These are phyloP conservation scores for Pythium vanterpoolii DNA, from an alignment of 352 stramenopile genomes.

Conservation along the genomic window DNA sequence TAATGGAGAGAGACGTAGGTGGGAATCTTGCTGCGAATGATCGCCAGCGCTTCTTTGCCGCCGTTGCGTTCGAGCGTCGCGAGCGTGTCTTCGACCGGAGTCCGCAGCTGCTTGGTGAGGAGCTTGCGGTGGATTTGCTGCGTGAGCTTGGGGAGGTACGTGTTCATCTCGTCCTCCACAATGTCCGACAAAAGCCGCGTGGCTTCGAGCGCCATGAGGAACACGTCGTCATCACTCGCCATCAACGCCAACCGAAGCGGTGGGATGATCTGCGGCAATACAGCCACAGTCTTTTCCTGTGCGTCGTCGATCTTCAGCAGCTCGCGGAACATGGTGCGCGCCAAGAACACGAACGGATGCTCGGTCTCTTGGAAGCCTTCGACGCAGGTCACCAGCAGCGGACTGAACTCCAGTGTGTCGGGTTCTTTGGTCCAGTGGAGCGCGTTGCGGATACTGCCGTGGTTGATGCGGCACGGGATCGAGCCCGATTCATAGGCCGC, in stretches of 20 bases:
- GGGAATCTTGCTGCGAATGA: constrained; percentile 76
- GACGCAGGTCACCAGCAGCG: constrained; percentile 64
- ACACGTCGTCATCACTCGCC: constrained; percentile 65
- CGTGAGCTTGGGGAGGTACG: constrained; percentile 65
- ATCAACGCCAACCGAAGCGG: constrained; percentile 61
- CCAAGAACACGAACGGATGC: constrained; percentile 79
- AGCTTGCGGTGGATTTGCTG: constrained; percentile 80
- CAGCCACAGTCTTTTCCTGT: constrained; percentile 48
- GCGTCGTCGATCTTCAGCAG: constrained; percentile 58
- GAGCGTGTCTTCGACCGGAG: constrained; percentile 61
- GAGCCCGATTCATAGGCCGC: constrained; percentile 60
- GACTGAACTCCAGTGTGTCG: constrained; percentile 56
- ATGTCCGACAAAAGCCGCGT: constrained; percentile 60
- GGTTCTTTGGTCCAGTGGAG: constrained; percentile 72
- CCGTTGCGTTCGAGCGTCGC: constrained; percentile 65
- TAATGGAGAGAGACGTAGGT: constrained; percentile 66
- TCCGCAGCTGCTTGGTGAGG: constrained; percentile 49
- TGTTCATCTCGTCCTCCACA: constrained; percentile 72
- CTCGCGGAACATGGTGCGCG: constrained; percentile 67
- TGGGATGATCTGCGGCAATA: constrained; percentile 61
- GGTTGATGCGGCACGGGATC: constrained; percentile 79
- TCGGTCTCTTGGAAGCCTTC: constrained; percentile 74
- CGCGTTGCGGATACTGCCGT: constrained; percentile 67
- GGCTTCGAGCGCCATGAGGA: constrained; percentile 64
- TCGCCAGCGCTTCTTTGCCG: constrained; percentile 65